Evolutionary conservation across 2,329 filamentous ascomycete genomes (phyloP).

Genomic region (Magnaporthiopsis incrustans): DNA sequence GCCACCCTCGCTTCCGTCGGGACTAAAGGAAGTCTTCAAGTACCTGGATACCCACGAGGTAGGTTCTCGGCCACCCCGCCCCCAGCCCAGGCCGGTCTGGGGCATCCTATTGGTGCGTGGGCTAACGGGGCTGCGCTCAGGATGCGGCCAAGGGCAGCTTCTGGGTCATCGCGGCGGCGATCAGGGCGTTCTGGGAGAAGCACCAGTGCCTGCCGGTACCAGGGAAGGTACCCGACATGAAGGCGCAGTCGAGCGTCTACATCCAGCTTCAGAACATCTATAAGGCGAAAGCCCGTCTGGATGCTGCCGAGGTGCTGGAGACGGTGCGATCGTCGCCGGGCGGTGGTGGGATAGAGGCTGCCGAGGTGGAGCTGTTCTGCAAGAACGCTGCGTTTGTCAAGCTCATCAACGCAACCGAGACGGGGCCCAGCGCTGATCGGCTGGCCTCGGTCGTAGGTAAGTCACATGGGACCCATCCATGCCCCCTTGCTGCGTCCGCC

Average conservation of each 20-base stretch:
- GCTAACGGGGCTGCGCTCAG: slow-evolving; percentile 6
- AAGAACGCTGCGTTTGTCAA: slow-evolving; percentile 93
- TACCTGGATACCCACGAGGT: slow-evolving; percentile 29
- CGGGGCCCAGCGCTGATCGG: slow-evolving; percentile 29
- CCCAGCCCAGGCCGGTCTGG: not conserved
- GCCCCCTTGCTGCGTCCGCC: no score
- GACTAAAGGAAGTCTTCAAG: slow-evolving; percentile 70
- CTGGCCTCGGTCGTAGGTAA: slow-evolving; percentile 48
- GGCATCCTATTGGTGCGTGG: slow-evolving; percentile 5
- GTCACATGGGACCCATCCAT: slow-evolving; percentile 17
- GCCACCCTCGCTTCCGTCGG: slow-evolving; percentile 55
- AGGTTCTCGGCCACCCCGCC: not conserved
- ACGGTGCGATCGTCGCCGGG: slow-evolving; percentile 46
- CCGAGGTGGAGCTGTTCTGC: slow-evolving; percentile 81
- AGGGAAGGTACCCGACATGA: slow-evolving; percentile 93
- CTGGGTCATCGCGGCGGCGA: slow-evolving; percentile 80
- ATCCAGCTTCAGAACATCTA: slow-evolving; percentile 88
- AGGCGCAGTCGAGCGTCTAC: slow-evolving; percentile 85
- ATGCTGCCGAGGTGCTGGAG: slow-evolving; percentile 65
- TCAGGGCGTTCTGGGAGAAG: slow-evolving; percentile 67
- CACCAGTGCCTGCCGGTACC: slow-evolving; percentile 73
- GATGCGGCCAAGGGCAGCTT: slow-evolving; percentile 54
- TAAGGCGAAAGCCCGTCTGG: slow-evolving; percentile 75
- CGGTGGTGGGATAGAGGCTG: slow-evolving; percentile 50
- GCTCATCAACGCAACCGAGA: slow-evolving; percentile 55